Base-by-base conservation (phyloP, 2,329 filamentous ascomycete genomes). In the Fusarium oxysporum region DNA sequence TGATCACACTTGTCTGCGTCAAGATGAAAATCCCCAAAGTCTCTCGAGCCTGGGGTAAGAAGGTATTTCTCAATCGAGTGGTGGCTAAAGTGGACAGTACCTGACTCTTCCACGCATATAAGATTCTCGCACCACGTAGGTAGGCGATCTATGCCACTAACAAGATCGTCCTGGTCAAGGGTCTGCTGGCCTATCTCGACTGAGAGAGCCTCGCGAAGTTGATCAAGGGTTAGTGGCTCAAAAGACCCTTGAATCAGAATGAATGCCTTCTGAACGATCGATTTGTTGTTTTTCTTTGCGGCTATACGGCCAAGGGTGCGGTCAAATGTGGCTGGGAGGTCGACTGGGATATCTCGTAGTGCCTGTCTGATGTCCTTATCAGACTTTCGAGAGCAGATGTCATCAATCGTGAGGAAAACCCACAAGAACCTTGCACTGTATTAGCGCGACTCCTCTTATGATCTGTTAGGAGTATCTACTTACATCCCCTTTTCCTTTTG, bases 41-140 rank as follows among this genome's bases (percentile, higher is more conserved):
- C n/a, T 11, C 40, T 53, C 1, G 30, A 17, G 5, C 30, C 25
- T 7, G 47, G 32, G 1, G n/a, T 14, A 3, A 70, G 12, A 2
- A 74, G 50, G 30, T 65, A 73, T 5, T 74, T 60, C 5, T 35
- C 40, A 10, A 74, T 64, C 1, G 72, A 73, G 14, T 67, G 64
- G 14, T 74, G 72, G 8, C 64, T 65, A 30, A 72, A 70, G 32
- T 70, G 71, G 4, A 74, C 62, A 4, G 65, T 72, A 2, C 59
- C 60, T 9, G 35, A 28, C 11, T 65, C 62, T 10, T 72, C 71
- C 4, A 73, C 38, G 8, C 45, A 60, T 1, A 70, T 23, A 2
- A 74, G 32, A 8, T 63, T 70, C n/a, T 74, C 50, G 10, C 60
- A 75, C 65, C 68, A 73, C 0, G 5, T 11, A 1, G 56, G 43